Conservation (phyloP, 257 asterid genomes). For the Solanum dulcamara region DNA sequence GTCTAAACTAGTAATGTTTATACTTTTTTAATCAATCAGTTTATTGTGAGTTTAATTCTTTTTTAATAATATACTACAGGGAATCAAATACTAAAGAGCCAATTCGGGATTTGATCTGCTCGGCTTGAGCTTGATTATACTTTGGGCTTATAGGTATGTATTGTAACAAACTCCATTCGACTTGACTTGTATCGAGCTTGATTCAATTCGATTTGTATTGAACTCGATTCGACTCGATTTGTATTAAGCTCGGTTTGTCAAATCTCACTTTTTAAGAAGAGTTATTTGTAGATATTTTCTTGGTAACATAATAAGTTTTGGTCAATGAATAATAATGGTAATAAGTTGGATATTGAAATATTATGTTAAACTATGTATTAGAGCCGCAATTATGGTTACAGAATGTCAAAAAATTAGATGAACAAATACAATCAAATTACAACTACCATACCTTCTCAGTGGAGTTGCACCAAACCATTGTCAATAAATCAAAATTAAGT, state of each 20-base stretch:
- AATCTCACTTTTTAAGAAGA: not conserved
- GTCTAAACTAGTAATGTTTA: not conserved
- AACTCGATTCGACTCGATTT: not conserved
- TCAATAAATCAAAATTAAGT: not conserved
- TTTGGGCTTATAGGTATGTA: not conserved
- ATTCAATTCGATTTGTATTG: too few relatives aligned
- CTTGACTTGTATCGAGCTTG: too few relatives aligned
- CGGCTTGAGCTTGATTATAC: not conserved
- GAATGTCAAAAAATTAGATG: conserved; percentile 13
- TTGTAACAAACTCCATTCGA: not conserved
- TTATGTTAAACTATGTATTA: not conserved
- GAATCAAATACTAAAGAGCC: not conserved
- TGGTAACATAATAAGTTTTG: not conserved
- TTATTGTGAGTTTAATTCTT: not conserved
- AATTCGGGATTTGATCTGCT: not conserved
- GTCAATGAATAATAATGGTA: not conserved
- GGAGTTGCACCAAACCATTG: conserved; percentile 36
- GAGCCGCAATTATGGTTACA: not conserved
- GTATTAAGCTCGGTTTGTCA: not conserved
- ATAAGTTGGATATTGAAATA: not conserved
- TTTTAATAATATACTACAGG: not conserved
- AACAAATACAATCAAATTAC: conserved; percentile 21
- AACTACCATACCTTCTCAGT: conserved; percentile 30
- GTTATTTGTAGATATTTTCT: not conserved
- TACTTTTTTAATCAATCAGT: not conserved